These are phyloP conservation scores for Mollisiaceae sp. DNA, from an alignment of 2,329 filamentous ascomycete species.

Conservation along the genomic window DNA sequence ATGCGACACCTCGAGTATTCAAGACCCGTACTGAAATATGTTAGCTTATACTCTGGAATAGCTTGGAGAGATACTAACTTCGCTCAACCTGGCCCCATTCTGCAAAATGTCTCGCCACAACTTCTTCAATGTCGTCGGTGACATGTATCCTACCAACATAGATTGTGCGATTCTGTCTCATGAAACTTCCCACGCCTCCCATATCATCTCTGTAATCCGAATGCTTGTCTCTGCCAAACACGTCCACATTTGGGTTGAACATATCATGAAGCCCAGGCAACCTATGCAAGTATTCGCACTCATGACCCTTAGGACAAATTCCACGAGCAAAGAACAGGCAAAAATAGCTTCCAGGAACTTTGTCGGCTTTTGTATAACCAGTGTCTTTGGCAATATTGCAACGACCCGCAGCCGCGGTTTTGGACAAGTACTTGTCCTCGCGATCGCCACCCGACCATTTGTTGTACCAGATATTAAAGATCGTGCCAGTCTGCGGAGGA, in stretches of 20 bases:
- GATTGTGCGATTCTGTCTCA: conserved; percentile 90
- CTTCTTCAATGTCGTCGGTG: conserved; percentile 94
- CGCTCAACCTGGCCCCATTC: conserved; percentile 96
- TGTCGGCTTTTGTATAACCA: conserved; percentile 80
- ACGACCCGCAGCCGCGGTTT: conserved; percentile 80
- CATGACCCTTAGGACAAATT: conserved; percentile 80
- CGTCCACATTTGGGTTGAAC: conserved; percentile 93
- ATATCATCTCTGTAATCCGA: conserved; percentile 95
- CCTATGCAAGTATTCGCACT: conserved; percentile 93
- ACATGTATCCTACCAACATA: conserved; percentile 95
- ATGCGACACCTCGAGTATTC: conserved; percentile 87
- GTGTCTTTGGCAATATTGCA: conserved; percentile 84
- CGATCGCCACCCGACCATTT: conserved; percentile 97
- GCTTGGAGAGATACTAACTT: conserved; percentile 45
- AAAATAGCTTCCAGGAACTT: conserved; percentile 81
- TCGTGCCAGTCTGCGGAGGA: conserved; percentile 89
- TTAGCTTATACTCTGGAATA: conserved; percentile 30
- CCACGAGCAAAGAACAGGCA: conserved; percentile 92
- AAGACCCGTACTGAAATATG: conserved; percentile 69
- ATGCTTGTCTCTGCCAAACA: conserved; percentile 92
- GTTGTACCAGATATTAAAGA: conserved; percentile 99
- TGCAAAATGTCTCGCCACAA: conserved; percentile 91
- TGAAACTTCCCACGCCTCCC: conserved; percentile 94
- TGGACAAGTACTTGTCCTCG: conserved; percentile 86
- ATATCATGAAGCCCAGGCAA: conserved; percentile 86